These are phyloP conservation scores for Poa pratensis DNA, from an alignment of 176 grass and related monocot genomes.

Conservation along the genomic window DNA sequence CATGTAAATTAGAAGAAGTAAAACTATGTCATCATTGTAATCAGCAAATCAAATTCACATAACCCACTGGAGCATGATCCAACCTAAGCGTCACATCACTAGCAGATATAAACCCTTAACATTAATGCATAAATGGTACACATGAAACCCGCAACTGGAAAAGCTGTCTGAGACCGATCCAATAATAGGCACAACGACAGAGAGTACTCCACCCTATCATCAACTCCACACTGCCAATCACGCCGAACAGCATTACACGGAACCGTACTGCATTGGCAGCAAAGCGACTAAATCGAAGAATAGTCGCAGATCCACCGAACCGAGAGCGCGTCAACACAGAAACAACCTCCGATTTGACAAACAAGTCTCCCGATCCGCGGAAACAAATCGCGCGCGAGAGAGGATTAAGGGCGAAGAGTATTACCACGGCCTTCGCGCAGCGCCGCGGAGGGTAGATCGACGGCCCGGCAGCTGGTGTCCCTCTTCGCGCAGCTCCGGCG, in stretches of 20 bases:
- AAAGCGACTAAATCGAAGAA: background rate
- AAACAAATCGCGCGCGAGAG: background rate
- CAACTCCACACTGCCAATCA: background rate
- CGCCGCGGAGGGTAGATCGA: conserved; percentile 1
- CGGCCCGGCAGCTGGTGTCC: background rate
- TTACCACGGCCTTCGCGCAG: conserved; percentile 18
- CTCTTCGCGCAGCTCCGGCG: background rate
- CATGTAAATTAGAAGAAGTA: background rate
- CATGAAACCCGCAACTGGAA: background rate
- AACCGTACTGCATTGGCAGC: background rate
- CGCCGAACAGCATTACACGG: background rate
- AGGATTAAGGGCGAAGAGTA: background rate
- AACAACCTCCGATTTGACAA: background rate
- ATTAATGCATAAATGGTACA: background rate
- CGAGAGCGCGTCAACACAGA: background rate
- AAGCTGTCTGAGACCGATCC: background rate
- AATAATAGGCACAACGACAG: background rate
- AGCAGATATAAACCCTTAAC: conserved; percentile 18
- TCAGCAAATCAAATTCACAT: background rate
- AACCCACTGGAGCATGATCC: background rate
- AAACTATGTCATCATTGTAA: background rate
- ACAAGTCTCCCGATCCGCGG: background rate
- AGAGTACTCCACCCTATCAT: background rate
- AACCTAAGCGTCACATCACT: background rate
- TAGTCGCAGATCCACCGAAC: conserved; percentile 15